Evolutionary conservation across 2,329 filamentous ascomycete genomes (phyloP).

Genomic region (Pyrenophora seminiperda): DNA sequence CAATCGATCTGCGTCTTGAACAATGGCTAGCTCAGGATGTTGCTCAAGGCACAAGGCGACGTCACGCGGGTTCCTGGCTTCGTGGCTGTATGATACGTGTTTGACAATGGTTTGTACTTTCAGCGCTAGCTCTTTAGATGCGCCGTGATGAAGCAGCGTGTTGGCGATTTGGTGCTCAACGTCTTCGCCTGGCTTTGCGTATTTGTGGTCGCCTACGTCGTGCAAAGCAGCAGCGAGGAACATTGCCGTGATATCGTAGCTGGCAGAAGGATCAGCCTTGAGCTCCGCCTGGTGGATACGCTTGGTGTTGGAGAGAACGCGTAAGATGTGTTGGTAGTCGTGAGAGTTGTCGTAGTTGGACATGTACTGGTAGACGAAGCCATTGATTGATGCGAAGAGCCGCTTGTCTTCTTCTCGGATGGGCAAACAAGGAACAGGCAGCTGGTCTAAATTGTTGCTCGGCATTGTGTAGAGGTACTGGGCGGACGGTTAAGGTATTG

Average conservation of each 20-base stretch:
- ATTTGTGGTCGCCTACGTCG: conserved; percentile 88
- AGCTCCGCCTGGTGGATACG: conserved; percentile 63
- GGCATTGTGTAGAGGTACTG: conserved; percentile 19
- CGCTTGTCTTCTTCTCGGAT: conserved; percentile 22
- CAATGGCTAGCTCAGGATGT: conserved; percentile 77
- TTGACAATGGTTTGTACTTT: conserved; percentile 74
- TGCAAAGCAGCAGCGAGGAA: conserved; percentile 70
- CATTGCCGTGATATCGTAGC: conserved; percentile 62
- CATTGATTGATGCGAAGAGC: conserved; percentile 39
- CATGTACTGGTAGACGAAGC: conserved; percentile 45
- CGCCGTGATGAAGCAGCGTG: conserved; percentile 63
- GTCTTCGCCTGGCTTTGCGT: conserved; percentile 62
- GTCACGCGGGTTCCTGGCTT: conserved; percentile 67
- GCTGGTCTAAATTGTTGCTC: neutral
- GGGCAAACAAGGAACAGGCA: conserved; percentile 36
- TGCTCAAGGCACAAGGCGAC: conserved; percentile 66
- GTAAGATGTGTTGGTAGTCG: conserved; percentile 82
- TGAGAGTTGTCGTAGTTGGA: conserved; percentile 74
- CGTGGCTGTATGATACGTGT: conserved; percentile 78
- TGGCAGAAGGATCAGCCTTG: conserved; percentile 34
- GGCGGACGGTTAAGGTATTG: neutral
- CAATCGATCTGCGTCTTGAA: conserved; percentile 92
- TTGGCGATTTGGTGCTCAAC: conserved; percentile 60
- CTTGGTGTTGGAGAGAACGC: conserved; percentile 75
- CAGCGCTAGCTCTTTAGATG: conserved; percentile 61